These are phyloP conservation scores for Myriosclerotinia scirpicola DNA, from an alignment of 2,329 filamentous ascomycete genomes.

Conservation along the genomic window DNA sequence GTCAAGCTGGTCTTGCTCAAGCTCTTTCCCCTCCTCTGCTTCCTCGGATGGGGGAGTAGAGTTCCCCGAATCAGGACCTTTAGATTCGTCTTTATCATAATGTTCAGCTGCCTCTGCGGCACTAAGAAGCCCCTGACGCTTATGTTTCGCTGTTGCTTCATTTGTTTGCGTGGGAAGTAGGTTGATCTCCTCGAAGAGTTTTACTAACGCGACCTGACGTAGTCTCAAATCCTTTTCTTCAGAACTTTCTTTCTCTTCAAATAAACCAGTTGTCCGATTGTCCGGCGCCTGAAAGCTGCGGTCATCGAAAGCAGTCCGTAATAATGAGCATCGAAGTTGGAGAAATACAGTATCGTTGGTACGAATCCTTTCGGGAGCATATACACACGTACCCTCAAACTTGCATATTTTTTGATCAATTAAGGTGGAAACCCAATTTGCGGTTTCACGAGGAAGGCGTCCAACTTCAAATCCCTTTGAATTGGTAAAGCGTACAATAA, in stretches of 20 bases:
- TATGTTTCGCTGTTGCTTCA: conserved; percentile 71
- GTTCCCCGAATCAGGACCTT: conserved; percentile 33
- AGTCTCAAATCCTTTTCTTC: conserved; percentile 83
- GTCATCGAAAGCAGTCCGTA: conserved; percentile 71
- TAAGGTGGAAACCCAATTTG: conserved; percentile 87
- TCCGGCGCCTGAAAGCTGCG: conserved; percentile 60
- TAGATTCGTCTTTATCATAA: conserved; percentile 57
- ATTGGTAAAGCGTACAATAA: conserved; percentile 90
- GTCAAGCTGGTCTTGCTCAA: conserved; percentile 95
- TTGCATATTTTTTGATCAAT: conserved; percentile 86
- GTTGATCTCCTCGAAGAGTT: conserved; percentile 85
- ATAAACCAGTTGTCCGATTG: conserved; percentile 72
- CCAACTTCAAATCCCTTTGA: conserved; percentile 78
- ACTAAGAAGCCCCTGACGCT: conserved; percentile 78
- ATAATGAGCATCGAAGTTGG: conserved; percentile 76
- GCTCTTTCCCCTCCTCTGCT: conserved; percentile 80
- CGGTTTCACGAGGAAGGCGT: conserved; percentile 79
- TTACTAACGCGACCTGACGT: conserved; percentile 84
- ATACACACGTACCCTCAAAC: conserved; percentile 87
- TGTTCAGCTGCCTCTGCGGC: conserved; percentile 89
- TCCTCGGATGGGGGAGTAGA: conserved; percentile 56
- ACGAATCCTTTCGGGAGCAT: conserved; percentile 77
- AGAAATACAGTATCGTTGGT: conserved; percentile 95
- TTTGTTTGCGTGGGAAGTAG: conserved; percentile 75
- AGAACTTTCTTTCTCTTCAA: conserved; percentile 79